Conservation (phyloP, 805 yeast species). For the Cyberlindnera mrakii region DNA sequence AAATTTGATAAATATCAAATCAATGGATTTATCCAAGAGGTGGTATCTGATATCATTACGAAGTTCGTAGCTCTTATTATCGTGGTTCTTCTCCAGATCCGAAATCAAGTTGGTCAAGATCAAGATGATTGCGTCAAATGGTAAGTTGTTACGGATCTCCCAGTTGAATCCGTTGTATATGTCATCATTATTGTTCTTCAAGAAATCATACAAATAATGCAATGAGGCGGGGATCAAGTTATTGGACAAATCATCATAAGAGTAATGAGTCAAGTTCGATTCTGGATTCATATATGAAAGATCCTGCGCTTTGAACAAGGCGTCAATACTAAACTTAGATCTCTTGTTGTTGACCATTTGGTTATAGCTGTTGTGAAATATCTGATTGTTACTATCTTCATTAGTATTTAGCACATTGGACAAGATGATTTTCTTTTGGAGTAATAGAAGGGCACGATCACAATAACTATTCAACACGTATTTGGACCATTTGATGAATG, state of each 20-base stretch:
- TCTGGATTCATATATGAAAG: constrained; percentile 8
- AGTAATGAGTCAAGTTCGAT: constrained; percentile 25
- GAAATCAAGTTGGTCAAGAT: constrained; percentile 46
- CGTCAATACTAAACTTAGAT: constrained; percentile 21
- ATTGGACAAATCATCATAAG: constrained; percentile 44
- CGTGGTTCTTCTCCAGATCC: constrained; percentile 35
- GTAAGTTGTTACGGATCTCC: constrained; percentile 56
- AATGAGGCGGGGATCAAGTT: constrained; percentile 51
- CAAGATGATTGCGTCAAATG: constrained; percentile 51
- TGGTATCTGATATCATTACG: constrained; percentile 29
- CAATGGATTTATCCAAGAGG: constrained; percentile 26
- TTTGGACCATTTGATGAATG: constrained; percentile 41
- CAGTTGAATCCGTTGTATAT: constrained; percentile 51
- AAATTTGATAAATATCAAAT: constrained; percentile 27
- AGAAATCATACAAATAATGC: constrained; percentile 50
- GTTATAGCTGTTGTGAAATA: constrained; percentile 22
- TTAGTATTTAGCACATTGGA: constrained; percentile 23
- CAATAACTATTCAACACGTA: constrained; percentile 46
- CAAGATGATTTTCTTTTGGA: constrained; percentile 31
- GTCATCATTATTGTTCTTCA: constrained; percentile 40
- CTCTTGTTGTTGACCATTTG: constrained; percentile 24
- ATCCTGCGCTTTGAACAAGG: constrained; percentile 13
- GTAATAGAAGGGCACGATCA: constrained; percentile 44
- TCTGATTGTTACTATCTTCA: constrained; percentile 21
- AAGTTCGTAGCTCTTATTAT: constrained; percentile 22